phyloP scores from a whole-genome alignment of 2,329 filamentous ascomycete species.

The Verticillium nubilum region DNA sequence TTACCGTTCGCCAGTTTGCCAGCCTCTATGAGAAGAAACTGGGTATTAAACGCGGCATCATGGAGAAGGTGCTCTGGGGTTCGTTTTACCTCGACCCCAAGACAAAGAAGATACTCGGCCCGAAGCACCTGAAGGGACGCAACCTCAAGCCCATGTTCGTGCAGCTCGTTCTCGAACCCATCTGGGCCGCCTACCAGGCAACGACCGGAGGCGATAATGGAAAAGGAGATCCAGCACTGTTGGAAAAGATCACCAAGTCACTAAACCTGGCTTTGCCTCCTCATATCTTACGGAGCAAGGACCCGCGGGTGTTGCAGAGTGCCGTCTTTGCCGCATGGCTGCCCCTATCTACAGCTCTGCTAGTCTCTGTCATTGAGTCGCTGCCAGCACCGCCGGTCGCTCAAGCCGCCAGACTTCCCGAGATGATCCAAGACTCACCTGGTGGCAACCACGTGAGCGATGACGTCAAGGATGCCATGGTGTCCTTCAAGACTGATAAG shows the following conservation, averaged over 20 bases:
- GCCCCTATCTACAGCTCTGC: slow-evolving; percentile 82
- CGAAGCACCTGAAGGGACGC: slow-evolving; percentile 89
- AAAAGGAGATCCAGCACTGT: slow-evolving; percentile 72
- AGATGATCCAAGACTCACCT: slow-evolving; percentile 73
- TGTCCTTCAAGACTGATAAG: slow-evolving; percentile 65
- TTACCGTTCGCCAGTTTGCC: slow-evolving; percentile 92
- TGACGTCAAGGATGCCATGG: slow-evolving; percentile 72
- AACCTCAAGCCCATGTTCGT: slow-evolving; percentile 96
- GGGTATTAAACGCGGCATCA: slow-evolving; percentile 78
- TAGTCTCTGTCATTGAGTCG: slow-evolving; percentile 92
- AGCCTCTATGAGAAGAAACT: slow-evolving; percentile 93
- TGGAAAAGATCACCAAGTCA: slow-evolving; percentile 95
- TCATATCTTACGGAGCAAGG: slow-evolving; percentile 79
- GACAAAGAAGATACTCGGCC: slow-evolving; percentile 84
- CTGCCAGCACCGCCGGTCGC: slow-evolving; percentile 78
- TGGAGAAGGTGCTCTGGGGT: slow-evolving; percentile 96
- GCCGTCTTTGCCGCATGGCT: slow-evolving; percentile 87
- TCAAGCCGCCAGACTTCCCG: slow-evolving; percentile 74
- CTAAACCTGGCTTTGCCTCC: slow-evolving; percentile 76
- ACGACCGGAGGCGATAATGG: slow-evolving; percentile 77
- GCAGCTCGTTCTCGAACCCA: slow-evolving; percentile 87
- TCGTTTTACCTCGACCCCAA: slow-evolving; percentile 96
- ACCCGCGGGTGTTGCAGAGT: slow-evolving; percentile 77
- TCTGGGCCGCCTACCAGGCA: slow-evolving; percentile 94
- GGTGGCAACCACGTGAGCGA: slow-evolving; percentile 66